Conservation (phyloP, 495 filamentous ascomycete species). For the Podospora appendiculata region DNA sequence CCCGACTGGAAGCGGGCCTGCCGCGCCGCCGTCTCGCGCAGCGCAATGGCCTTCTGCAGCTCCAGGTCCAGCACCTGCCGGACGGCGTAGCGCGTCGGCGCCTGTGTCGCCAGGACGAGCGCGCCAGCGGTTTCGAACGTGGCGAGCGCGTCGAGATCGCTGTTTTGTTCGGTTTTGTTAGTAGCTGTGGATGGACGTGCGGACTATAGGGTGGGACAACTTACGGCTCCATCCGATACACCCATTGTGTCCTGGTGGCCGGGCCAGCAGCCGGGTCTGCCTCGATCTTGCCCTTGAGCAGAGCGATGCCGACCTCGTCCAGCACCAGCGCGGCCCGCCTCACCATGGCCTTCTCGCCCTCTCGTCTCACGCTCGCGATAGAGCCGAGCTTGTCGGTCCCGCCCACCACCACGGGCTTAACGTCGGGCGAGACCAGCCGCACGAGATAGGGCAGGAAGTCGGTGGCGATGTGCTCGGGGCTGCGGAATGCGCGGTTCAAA, state of each 20-base stretch:
- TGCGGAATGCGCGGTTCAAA: conserved; percentile 68
- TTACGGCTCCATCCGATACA: conserved; percentile 93
- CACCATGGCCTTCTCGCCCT: conserved; percentile 74
- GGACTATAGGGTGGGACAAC: conserved; percentile 20
- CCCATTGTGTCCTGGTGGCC: conserved; percentile 53
- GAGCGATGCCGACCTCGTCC: conserved; percentile 66
- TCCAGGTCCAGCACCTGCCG: conserved; percentile 90
- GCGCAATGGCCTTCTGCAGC: conserved; percentile 58
- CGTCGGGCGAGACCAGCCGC: conserved; percentile 74
- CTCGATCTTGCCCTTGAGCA: conserved; percentile 77
- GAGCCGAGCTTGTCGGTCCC: conserved; percentile 56
- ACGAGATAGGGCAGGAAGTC: conserved; percentile 80
- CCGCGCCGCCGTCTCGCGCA: conserved; percentile 50
- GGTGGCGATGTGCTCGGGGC: conserved; percentile 60
- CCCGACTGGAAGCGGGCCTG: conserved; percentile 46
- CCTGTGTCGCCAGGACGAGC: conserved; percentile 39
- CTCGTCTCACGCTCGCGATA: conserved; percentile 78
- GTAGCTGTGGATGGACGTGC: background rate
- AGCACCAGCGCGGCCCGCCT: conserved; percentile 72
- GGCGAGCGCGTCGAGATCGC: conserved; percentile 57
- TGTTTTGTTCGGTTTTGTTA: conserved; percentile 5
- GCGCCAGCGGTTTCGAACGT: conserved; percentile 50
- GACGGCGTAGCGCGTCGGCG: conserved; percentile 77
- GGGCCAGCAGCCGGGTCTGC: conserved; percentile 32
- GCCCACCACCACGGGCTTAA: conserved; percentile 87